Evolutionary conservation across 2,329 filamentous ascomycete species (phyloP).

Genomic region (Tolypocladium amazonense): DNA sequence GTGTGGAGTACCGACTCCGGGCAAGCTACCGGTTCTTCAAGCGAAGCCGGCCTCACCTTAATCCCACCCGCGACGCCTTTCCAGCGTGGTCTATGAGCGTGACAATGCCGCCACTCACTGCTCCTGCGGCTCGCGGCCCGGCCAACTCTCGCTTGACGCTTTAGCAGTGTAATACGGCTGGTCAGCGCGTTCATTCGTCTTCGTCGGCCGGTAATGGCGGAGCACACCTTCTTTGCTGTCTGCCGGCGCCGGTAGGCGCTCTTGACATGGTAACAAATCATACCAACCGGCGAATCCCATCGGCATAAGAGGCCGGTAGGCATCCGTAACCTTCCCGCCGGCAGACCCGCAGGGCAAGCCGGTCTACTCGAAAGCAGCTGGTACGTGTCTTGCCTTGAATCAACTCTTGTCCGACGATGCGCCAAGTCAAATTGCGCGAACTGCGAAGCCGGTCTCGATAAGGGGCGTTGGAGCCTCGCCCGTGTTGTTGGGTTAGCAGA

Average conservation of each 20-base stretch:
- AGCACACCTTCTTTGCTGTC: neutral
- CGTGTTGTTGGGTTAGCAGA: conserved; percentile 3
- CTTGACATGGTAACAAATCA: neutral
- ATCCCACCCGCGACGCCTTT: neutral
- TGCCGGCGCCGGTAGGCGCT: neutral
- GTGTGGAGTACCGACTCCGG: neutral
- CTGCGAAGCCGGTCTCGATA: neutral
- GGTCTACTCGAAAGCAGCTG: neutral
- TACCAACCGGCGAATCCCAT: neutral
- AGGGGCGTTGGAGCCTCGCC: conserved; percentile 1
- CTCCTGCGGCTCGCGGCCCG: neutral
- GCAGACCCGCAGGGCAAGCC: neutral
- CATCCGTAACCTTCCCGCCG: neutral
- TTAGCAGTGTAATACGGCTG: neutral
- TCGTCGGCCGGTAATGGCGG: neutral
- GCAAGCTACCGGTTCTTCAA: neutral
- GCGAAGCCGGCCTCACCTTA: neutral
- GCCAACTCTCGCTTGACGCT: neutral
- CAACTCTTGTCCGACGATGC: neutral
- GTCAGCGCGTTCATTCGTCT: neutral
- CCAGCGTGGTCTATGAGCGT: neutral
- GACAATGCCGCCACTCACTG: neutral
- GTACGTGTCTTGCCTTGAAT: neutral
- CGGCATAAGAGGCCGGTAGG: neutral
- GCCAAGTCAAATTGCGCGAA: neutral